phyloP scores from a whole-genome alignment of 1,284 basidiomycete genomes.

The Spongispora temasekensis region DNA sequence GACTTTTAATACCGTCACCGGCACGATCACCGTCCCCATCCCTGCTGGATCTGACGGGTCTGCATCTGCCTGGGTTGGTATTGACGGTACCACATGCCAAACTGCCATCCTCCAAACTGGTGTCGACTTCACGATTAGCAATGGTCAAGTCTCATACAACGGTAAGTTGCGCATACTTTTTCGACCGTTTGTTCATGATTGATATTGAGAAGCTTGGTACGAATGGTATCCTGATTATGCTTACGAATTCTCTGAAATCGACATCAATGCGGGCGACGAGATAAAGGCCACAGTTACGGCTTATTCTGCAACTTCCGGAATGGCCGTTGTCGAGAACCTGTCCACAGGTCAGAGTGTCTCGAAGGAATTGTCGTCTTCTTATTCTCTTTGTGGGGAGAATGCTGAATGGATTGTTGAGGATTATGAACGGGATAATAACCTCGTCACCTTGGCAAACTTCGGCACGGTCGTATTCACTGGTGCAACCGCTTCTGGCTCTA shows the following conservation, averaged over 20 bases:
- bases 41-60: neutral
- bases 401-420: neutral
- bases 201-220: neutral
- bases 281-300: neutral
- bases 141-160: neutral
- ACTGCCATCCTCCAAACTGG: neutral
- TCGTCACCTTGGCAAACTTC: neutral
- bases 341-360: neutral
- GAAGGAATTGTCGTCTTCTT: neutral
- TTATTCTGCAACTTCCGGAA: neutral
- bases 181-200: no score
- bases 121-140: neutral
- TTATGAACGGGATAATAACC: neutral
- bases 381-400: neutral
- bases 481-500: neutral
- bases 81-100: neutral
- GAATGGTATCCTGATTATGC: neutral
- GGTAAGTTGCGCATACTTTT: no score
- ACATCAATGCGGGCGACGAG: neutral
- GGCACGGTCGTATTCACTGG: neutral
- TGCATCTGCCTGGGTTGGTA: neutral
- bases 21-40: neutral
- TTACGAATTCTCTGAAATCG: neutral
- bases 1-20: neutral
- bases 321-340: neutral